A percentile compares a stretch with the other conserved stretches of the same genome.
Conservation (phyloP, 345 rosid species). For the Corchorus capsularis region DNA sequence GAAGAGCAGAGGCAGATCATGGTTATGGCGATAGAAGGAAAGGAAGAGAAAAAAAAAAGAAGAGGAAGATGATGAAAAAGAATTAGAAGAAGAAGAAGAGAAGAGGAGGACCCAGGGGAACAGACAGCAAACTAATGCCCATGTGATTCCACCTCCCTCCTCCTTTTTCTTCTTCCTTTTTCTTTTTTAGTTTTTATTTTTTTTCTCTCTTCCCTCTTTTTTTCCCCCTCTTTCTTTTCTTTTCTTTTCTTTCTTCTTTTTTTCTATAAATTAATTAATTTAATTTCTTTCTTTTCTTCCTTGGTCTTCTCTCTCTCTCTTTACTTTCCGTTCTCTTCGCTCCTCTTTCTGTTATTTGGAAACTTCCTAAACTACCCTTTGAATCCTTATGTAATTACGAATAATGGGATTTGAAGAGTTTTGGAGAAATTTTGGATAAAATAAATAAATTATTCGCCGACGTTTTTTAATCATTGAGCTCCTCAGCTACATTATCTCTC, state of each 20-base stretch:
- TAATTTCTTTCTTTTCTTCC: slow-evolving; percentile 32
- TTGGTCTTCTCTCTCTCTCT: slow-evolving; percentile 40
- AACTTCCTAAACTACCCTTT: slow-evolving; percentile 17
- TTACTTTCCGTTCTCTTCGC: slow-evolving; percentile 21
- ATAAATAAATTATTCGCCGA: background rate
- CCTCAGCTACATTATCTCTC: too few species aligned
- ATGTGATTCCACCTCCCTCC: slow-evolving; percentile 52
- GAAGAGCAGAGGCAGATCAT: slow-evolving; percentile 38
- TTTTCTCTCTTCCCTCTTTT: slow-evolving; percentile 41
- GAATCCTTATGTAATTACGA: background rate
- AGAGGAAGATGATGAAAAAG: background rate
- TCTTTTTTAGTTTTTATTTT: slow-evolving; percentile 9
- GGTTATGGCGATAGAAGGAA: slow-evolving; percentile 25
- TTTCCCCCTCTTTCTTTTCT: slow-evolving; percentile 26
- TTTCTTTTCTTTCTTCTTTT: slow-evolving; percentile 20
- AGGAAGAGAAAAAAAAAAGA: slow-evolving; percentile 5
- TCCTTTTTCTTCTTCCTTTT: slow-evolving; percentile 8
- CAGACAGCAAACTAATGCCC: slow-evolving; percentile 42
- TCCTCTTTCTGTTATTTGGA: background rate
- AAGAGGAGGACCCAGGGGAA: slow-evolving; percentile 30
- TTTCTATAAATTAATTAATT: slow-evolving; percentile 13
- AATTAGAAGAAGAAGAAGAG: slow-evolving; percentile 20
- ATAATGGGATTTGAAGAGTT: background rate
- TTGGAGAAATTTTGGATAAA: background rate
- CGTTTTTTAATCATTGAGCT: slow-evolving; percentile 7